phyloP scores from a whole-genome alignment of 2,329 filamentous ascomycete genomes.

The Alternaria gansuensis region DNA sequence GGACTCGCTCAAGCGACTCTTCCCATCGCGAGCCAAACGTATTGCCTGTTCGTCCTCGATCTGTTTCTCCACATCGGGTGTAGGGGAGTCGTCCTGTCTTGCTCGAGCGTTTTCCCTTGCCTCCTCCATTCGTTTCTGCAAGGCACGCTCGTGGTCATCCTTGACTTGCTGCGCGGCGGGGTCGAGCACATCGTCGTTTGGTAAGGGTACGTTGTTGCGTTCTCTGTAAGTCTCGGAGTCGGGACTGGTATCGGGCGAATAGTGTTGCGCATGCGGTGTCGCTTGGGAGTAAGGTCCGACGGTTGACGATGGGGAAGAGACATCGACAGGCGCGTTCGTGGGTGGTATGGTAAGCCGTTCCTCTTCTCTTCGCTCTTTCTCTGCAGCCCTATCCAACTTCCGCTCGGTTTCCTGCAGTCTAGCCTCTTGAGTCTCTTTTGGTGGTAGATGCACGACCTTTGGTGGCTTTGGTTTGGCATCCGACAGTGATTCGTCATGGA shows the following conservation, averaged over 20 bases:
- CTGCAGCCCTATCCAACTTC: conserved; percentile 49
- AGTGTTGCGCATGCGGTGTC: conserved; percentile 73
- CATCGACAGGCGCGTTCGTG: conserved; percentile 40
- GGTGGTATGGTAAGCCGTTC: conserved; percentile 44
- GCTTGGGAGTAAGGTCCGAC: conserved; percentile 73
- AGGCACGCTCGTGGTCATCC: conserved; percentile 62
- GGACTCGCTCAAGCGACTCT: conserved; percentile 37
- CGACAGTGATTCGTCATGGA: conserved; percentile 9
- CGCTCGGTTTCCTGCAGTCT: conserved; percentile 55
- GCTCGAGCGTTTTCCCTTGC: conserved; percentile 53
- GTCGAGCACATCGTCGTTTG: conserved; percentile 45
- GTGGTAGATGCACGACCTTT: conserved; percentile 59
- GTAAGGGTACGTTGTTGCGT: conserved; percentile 36
- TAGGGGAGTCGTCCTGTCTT: conserved; percentile 57
- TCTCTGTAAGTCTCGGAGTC: conserved; percentile 66
- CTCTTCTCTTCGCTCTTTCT: conserved; percentile 53
- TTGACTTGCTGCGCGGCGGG: conserved; percentile 57
- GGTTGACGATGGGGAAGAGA: conserved; percentile 70
- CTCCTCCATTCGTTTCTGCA: conserved; percentile 60
- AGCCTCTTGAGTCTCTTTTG: conserved; percentile 61
- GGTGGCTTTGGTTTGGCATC: conserved; percentile 36
- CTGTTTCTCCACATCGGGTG: conserved; percentile 67
- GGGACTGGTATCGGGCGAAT: conserved; percentile 77
- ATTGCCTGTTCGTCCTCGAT: conserved; percentile 63
- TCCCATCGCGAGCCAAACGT: conserved; percentile 47